Evolutionary conservation across 1,139 yeast species (phyloP).

Genomic region (Pneumocystis wakefieldiae): DNA sequence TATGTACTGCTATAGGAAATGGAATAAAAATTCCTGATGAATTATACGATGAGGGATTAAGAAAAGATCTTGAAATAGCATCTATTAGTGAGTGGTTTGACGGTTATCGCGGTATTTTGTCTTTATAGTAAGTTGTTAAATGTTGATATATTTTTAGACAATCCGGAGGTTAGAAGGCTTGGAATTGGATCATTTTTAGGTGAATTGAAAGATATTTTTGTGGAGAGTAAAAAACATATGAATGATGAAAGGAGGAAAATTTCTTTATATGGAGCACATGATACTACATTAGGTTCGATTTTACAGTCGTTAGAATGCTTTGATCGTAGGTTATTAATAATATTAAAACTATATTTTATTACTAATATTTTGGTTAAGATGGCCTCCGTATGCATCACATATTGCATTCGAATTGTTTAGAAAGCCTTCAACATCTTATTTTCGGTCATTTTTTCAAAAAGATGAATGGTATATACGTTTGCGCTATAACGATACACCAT

Average conservation of each 20-base stretch:
- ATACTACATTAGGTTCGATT: conserved; percentile 17
- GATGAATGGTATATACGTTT: conserved; percentile 13
- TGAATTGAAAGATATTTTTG: conserved; percentile 7
- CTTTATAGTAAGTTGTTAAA: conserved; percentile 6
- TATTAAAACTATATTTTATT: conserved; percentile 14
- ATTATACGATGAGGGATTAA: conserved; percentile 10
- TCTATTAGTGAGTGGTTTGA: conserved; percentile 17
- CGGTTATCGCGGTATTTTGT: conserved; percentile 10
- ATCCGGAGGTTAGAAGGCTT: conserved; percentile 7
- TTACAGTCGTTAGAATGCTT: conserved; percentile 15
- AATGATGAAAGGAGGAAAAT: conserved; percentile 10
- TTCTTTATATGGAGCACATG: conserved; percentile 18
- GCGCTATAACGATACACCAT: conserved; percentile 14
- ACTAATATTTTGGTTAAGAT: conserved; percentile 6
- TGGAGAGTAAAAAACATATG: conserved; percentile 2
- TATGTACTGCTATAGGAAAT: conserved; percentile 16
- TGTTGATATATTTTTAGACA: not conserved
- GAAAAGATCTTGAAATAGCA: conserved; percentile 12
- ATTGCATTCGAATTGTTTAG: not conserved
- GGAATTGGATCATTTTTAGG: conserved; percentile 13
- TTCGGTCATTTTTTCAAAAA: conserved; percentile 2
- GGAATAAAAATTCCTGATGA: conserved; percentile 14
- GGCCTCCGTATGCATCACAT: conserved; percentile 1
- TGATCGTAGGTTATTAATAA: conserved; percentile 17
- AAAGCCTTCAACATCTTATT: not conserved